Base-by-base conservation (phyloP, 23 red algal genomes). In the Pyropia haitanensis region DNA sequence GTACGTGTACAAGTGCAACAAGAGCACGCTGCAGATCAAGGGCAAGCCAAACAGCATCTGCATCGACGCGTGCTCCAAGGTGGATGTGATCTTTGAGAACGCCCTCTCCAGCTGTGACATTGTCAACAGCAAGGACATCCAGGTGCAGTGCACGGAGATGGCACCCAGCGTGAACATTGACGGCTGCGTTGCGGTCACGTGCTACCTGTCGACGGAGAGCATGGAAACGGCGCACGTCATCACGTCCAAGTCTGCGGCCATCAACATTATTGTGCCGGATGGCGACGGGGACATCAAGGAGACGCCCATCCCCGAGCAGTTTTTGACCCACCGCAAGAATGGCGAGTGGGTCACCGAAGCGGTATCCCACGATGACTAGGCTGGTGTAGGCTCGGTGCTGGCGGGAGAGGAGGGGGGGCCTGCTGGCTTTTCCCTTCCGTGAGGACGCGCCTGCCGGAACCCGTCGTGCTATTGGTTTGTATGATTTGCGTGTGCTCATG, bases 1-100 rank as follows among this genome's bases (percentile, higher is more conserved):
- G n/a, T 95, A 95, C 67, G 76, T 95, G n/a, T 95, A 95, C 64
- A 61, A 69, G 55, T 95, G 88, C 70, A 70, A 86, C 18, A 85
- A 95, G 71, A 76, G 64, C 22, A 60, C 77, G 26, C 68, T 95
- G 15, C 74, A 87, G 58, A 63, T 95, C 56, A 95, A 79, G 68
- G 78, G 79, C 30, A 95, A 95, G 28, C 64, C 62, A 26, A 95
- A 95, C 64, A 84, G 77, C 27, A 95, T 95, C 56, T 76, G 77
- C 29, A 85, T 95, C 27, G 88, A 95, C 63, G 69, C 56, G 32
- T 95, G 88, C 66, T 84, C 83, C 48, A 95, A 95, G 80, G 70
- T 85, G 27, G 77, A 78, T 20, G 66, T 85, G 56, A 70, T 95
- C 18, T 95, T 95, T 22, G 88, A 95, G 63, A 78, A 76, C 18